Evolutionary conservation across 495 filamentous ascomycete genomes (phyloP).

Genomic region (Podospora didyma): DNA sequence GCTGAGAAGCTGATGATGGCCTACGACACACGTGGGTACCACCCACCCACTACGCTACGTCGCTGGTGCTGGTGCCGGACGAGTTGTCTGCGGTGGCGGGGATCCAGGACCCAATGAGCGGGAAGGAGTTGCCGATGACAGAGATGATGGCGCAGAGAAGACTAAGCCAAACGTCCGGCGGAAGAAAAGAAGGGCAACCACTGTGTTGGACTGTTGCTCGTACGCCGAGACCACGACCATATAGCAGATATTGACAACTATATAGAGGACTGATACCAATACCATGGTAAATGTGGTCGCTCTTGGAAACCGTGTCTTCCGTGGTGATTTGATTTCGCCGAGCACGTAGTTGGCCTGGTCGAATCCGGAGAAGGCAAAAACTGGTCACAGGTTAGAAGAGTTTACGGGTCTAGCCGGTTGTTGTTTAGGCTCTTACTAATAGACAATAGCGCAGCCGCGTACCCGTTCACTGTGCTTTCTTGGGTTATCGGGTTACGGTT

Average conservation of each 20-base stretch:
- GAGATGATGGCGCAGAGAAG: not conserved
- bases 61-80: too few species aligned
- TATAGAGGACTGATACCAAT: slow-evolving; percentile 34
- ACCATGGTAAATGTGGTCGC: slow-evolving; percentile 29
- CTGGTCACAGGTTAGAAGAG: not conserved
- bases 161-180: slow-evolving; percentile 14
- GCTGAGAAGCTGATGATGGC: slow-evolving; percentile 1
- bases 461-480: slow-evolving; percentile 24
- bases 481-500: not conserved
- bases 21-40: slow-evolving; percentile 19
- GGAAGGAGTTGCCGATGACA: slow-evolving; percentile 15
- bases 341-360: slow-evolving; percentile 45
- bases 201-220: slow-evolving; percentile 8
- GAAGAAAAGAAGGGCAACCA: slow-evolving; percentile 21
- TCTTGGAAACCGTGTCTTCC: slow-evolving; percentile 34
- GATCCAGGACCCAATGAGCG: slow-evolving; percentile 18
- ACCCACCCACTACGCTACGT: slow-evolving; percentile 26
- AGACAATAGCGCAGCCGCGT: slow-evolving; percentile 29
- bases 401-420: not conserved
- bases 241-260: slow-evolving; percentile 45
- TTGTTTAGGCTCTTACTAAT: slow-evolving; percentile 9
- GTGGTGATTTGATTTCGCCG: slow-evolving; percentile 41
- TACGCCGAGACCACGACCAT: slow-evolving; percentile 23
- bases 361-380: slow-evolving; percentile 38
- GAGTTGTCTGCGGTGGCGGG: slow-evolving; percentile 11